A percentile compares a stretch with the other conserved stretches of the same genome.
Evolutionary conservation across 495 filamentous ascomycete species (phyloP).

Genomic region (Penicillium goetzii): DNA sequence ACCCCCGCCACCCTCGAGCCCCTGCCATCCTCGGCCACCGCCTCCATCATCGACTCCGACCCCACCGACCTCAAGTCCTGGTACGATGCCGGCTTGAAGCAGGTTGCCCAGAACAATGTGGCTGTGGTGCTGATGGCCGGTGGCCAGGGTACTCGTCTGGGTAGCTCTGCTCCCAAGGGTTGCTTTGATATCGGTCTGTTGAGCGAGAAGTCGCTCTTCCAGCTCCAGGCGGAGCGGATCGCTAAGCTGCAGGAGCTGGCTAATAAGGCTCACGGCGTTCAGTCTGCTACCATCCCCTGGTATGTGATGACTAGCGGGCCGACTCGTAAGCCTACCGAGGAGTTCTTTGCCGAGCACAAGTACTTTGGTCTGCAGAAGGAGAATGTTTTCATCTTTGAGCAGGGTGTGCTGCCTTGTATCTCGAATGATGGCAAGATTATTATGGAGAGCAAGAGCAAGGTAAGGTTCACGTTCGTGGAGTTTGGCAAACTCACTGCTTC

Average conservation of each 20-base stretch:
- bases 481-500: not conserved
- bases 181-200: conserved; percentile 95
- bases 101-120: conserved; percentile 87
- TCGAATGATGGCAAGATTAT: conserved; percentile 98
- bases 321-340: conserved; percentile 88
- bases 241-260: conserved; percentile 82
- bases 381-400: conserved; percentile 93
- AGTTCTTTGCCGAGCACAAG: conserved; percentile 85
- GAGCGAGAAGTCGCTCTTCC: conserved; percentile 92
- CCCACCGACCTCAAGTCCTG: conserved; percentile 77
- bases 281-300: conserved; percentile 83
- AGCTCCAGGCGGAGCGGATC: conserved; percentile 95
- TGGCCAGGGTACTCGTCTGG: conserved; percentile 92
- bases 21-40: conserved; percentile 83
- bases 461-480: conserved; percentile 30
- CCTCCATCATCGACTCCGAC: conserved; percentile 90
- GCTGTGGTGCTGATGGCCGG: conserved; percentile 97
- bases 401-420: conserved; percentile 95
- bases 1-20: conserved; percentile 73
- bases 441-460: conserved; percentile 86
- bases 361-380: conserved; percentile 88
- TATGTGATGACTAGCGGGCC: conserved; percentile 99
- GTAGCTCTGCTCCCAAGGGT: conserved; percentile 94
- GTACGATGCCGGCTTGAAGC: conserved; percentile 81
- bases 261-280: conserved; percentile 66